phyloP scores from a whole-genome alignment of 208 protist genomes.

The Herpetomonas samuelpessoai region DNA sequence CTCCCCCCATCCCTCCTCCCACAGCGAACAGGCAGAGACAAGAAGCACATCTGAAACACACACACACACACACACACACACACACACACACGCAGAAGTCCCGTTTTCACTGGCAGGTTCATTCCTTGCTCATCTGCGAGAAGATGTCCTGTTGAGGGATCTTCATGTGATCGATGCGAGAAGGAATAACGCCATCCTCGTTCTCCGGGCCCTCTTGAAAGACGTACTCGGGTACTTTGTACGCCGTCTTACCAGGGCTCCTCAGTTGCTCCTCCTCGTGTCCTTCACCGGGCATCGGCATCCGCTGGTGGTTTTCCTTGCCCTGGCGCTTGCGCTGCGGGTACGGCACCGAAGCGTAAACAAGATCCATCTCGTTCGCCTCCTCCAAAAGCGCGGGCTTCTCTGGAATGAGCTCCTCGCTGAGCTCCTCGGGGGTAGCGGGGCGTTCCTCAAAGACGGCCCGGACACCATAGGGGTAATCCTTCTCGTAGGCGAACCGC shows the following conservation, averaged over 20 bases:
- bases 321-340: conserved; percentile 31
- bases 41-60: conserved; percentile 8
- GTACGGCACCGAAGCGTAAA: conserved; percentile 75
- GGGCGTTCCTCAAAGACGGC: conserved; percentile 83
- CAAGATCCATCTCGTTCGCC: conserved; percentile 73
- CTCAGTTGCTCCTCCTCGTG: conserved; percentile 11
- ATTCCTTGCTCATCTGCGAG: conserved; percentile 16
- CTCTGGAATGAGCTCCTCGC: conserved; percentile 36
- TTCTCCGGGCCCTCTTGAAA: conserved; percentile 75
- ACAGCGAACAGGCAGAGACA: background rate
- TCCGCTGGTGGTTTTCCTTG: background rate
- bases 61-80: conserved; percentile 4
- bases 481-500: conserved; percentile 83
- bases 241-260: conserved; percentile 35
- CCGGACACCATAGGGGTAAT: conserved; percentile 80
- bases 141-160: conserved; percentile 16
- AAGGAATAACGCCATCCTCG: conserved; percentile 66
- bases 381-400: conserved; percentile 74
- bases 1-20: background rate
- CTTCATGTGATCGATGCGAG: conserved; percentile 38
- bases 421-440: conserved; percentile 42
- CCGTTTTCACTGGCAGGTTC: background rate
- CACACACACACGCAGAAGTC: conserved; percentile 4
- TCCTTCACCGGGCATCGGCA: conserved; percentile 5
- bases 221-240: conserved; percentile 57